Percentiles rank a stretch among this genome's conserved stretches.
Evolutionary conservation across 371 early-diverging fungal genomes (phyloP).

Genomic region (Saksenaea oblongispora): DNA sequence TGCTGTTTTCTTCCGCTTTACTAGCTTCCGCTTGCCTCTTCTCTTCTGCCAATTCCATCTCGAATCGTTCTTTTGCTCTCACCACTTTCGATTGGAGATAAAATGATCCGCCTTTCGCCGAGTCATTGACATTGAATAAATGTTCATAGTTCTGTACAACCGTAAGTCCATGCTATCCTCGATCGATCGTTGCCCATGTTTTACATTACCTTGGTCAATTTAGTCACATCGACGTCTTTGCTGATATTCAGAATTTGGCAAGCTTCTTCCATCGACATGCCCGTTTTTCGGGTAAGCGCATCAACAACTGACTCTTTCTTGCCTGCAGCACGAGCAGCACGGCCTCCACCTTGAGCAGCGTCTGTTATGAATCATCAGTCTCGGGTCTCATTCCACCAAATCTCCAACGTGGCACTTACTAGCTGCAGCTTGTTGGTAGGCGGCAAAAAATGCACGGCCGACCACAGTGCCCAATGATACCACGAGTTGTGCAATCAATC

Average conservation of each 20-base stretch:
- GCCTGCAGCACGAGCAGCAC: slow-evolving; percentile 44
- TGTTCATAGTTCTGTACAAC: slow-evolving; percentile 80
- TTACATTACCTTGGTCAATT: slow-evolving; percentile 66
- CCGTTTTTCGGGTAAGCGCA: slow-evolving; percentile 78
- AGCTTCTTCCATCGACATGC: slow-evolving; percentile 92
- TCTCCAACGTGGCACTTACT: slow-evolving; percentile 59
- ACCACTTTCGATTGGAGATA: slow-evolving; percentile 95
- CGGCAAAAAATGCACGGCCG: slow-evolving; percentile 92
- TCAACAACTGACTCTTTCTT: slow-evolving; percentile 65
- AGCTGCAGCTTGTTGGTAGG: slow-evolving; percentile 90
- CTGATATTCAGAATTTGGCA: slow-evolving; percentile 89
- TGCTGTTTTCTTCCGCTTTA: slow-evolving; percentile 23
- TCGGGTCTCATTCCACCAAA: background rate
- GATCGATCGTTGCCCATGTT: background rate
- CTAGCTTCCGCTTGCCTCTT: slow-evolving; percentile 33
- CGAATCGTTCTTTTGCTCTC: slow-evolving; percentile 91
- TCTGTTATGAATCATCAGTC: slow-evolving; percentile 29
- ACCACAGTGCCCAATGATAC: slow-evolving; percentile 85
- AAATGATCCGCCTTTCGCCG: slow-evolving; percentile 85
- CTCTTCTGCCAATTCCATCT: slow-evolving; percentile 75
- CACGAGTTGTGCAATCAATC: slow-evolving; percentile 86
- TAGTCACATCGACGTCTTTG: slow-evolving; percentile 70
- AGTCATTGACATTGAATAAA: slow-evolving; percentile 87
- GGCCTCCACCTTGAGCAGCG: slow-evolving; percentile 66
- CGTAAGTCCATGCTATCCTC: background rate